Conservation (phyloP, 2,329 filamentous ascomycete species). For the Hymenoscyphus linearis region DNA sequence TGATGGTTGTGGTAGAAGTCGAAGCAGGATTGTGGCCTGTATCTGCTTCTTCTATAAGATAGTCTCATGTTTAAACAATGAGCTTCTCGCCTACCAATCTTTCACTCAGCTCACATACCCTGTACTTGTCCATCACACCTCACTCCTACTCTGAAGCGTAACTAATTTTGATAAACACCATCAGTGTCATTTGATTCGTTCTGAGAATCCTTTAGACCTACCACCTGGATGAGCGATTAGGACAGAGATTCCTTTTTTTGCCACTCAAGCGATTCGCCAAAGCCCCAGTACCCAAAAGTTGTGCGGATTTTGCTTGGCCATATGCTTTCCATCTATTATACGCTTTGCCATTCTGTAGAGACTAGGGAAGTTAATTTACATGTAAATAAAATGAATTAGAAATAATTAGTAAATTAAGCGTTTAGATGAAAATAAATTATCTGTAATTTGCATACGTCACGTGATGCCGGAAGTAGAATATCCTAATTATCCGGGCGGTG, state of each 20-base stretch:
- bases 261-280: slow-evolving; percentile 22
- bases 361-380: no score
- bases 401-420: no score
- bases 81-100: slow-evolving; percentile 39
- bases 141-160: background rate
- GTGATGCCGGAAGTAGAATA: no score
- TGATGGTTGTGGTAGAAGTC: no score
- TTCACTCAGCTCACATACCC: slow-evolving; percentile 41
- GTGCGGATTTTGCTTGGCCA: slow-evolving; percentile 34
- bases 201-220: background rate
- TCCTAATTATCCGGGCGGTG: no score
- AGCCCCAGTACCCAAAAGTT: slow-evolving; percentile 31
- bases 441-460: no score
- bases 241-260: slow-evolving; percentile 24
- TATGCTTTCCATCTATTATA: slow-evolving; percentile 33
- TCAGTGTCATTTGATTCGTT: background rate
- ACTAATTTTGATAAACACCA: background rate
- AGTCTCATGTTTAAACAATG: slow-evolving; percentile 1
- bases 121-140: background rate
- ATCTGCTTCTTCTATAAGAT: background rate
- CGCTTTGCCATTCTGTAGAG: slow-evolving; percentile 19
- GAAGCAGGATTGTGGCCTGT: background rate
- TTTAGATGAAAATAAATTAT: no score
- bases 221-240: slow-evolving; percentile 31
- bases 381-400: no score